Evolutionary conservation across 1,284 basidiomycete species (phyloP).

Genomic region (Tetrapyrgos nigripes): DNA sequence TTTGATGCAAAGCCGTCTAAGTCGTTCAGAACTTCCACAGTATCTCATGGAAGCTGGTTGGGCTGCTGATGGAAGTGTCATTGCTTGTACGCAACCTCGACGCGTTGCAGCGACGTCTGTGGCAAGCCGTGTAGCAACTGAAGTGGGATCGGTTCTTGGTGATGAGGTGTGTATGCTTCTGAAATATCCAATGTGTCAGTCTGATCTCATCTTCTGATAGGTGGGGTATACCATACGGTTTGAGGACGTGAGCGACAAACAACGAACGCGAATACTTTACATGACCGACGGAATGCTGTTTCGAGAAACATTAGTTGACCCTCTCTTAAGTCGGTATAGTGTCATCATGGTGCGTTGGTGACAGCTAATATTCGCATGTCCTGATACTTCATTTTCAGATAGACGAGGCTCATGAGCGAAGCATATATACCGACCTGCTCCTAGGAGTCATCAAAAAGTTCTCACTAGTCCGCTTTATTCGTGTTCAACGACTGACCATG

Average conservation of each 20-base stretch:
- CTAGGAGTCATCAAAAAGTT: conserved; percentile 93
- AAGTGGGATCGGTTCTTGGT: conserved; percentile 88
- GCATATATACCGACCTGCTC: conserved; percentile 92
- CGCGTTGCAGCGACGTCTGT: conserved; percentile 96
- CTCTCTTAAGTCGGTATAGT: conserved; percentile 88
- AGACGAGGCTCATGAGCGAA: conserved; percentile 97
- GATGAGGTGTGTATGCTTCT: too few relatives aligned
- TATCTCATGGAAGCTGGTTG: conserved; percentile 92
- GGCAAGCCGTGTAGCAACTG: conserved; percentile 87
- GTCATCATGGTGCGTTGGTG: conserved; percentile 84
- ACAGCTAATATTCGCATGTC: background rate
- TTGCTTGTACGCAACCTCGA: conserved; percentile 94
- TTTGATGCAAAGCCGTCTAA: conserved; percentile 20
- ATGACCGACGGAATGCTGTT: conserved; percentile 99
- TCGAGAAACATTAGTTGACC: conserved; percentile 91
- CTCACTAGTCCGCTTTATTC: conserved; percentile 19
- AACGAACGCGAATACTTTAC: conserved; percentile 91
- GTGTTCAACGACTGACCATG: conserved; percentile 16
- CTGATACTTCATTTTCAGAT: conserved; percentile 56
- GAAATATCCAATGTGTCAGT: background rate
- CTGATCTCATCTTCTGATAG: conserved; percentile 41
- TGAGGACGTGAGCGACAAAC: conserved; percentile 87
- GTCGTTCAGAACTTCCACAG: conserved; percentile 84
- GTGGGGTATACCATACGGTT: conserved; percentile 99
- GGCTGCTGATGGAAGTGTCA: conserved; percentile 79